These are phyloP conservation scores for Eucalyptus polyanthemos DNA, from an alignment of 345 rosid species.

Conservation along the genomic window DNA sequence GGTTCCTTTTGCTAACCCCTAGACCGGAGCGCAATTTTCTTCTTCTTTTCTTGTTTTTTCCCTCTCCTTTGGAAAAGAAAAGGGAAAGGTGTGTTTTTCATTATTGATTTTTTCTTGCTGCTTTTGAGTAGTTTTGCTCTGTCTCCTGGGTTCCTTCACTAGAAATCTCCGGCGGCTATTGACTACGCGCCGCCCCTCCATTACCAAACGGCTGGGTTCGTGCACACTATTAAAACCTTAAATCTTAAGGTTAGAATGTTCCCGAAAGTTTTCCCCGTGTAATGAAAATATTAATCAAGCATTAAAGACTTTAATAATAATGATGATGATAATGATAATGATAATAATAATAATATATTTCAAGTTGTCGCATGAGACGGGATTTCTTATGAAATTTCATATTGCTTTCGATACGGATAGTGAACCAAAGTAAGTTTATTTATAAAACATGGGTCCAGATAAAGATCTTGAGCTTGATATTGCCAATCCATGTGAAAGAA, in stretches of 20 bases:
- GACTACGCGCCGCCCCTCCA: neutral
- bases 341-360: neutral
- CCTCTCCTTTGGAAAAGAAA: neutral
- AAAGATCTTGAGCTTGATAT: neutral
- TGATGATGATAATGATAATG: too few relatives aligned
- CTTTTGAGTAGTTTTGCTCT: neutral
- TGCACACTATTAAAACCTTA: neutral
- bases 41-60: neutral
- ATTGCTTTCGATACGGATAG: neutral
- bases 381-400: neutral
- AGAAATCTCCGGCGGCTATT: neutral
- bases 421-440: neutral
- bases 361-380: neutral
- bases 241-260: neutral
- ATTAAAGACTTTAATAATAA: neutral
- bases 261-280: neutral
- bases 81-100: neutral
- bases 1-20: neutral
- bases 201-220: neutral
- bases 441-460: neutral
- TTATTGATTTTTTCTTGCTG: neutral
- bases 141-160: neutral
- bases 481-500: neutral
- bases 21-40: neutral
- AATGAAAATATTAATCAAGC: neutral